Conservation (phyloP, 352 stramenopile species). For the Pythium vanterpoolii region DNA sequence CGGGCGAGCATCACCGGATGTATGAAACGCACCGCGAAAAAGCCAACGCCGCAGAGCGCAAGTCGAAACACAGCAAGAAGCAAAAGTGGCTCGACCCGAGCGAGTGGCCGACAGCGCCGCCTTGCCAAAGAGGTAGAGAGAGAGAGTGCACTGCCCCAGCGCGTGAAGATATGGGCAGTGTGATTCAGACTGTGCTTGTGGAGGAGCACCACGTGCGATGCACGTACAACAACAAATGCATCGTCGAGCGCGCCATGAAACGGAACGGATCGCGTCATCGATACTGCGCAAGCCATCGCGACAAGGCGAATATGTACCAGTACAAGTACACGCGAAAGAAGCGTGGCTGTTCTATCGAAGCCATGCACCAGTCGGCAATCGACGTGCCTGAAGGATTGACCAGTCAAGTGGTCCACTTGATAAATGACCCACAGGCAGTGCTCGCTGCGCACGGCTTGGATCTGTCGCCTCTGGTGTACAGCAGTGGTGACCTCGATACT, state of each 20-base stretch:
- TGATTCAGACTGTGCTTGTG: neutral
- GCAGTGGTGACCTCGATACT: neutral
- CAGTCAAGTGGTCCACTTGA: neutral
- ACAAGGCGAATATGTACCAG: neutral
- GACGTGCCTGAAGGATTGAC: neutral
- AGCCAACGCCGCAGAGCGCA: neutral
- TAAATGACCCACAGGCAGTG: neutral
- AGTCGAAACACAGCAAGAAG: neutral
- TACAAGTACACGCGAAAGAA: neutral
- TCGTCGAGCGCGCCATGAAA: neutral
- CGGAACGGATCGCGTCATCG: neutral
- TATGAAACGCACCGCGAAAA: neutral
- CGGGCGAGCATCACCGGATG: neutral
- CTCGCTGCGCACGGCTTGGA: neutral
- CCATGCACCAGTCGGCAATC: neutral
- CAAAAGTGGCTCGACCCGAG: neutral
- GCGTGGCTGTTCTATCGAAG: neutral
- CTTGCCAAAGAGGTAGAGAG: neutral
- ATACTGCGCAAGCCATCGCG: neutral
- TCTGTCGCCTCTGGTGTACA: neutral
- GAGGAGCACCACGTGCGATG: neutral
- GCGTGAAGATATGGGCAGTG: neutral
- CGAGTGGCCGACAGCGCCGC: neutral
- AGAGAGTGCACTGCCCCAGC: neutral
- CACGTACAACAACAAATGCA: neutral